A percentile compares a stretch with the other conserved stretches of the same genome.
Conservation (phyloP, 2,329 filamentous ascomycete genomes). For the Arthrobotrys megalospora region DNA sequence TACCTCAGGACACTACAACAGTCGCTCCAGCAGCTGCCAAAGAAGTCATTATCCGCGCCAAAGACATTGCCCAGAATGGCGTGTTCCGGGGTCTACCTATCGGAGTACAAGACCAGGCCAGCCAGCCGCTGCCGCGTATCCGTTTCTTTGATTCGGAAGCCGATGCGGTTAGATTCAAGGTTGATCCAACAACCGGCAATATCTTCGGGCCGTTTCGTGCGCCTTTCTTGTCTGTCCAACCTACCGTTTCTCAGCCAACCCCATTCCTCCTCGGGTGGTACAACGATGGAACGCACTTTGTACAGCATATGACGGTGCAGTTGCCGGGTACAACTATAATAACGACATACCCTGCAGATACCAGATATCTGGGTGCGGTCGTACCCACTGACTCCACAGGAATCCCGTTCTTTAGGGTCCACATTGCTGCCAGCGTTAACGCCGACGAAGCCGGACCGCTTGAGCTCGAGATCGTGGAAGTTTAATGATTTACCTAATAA, state of each 20-base stretch:
- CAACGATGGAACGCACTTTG: not conserved
- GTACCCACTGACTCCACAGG: too few relatives aligned
- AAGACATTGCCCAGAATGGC: not conserved
- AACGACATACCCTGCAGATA: not conserved
- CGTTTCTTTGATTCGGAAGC: not conserved
- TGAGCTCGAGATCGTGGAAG: not conserved
- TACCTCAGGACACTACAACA: conserved; percentile 6
- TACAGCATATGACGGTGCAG: not conserved
- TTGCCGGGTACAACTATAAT: not conserved
- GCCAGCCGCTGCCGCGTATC: conserved; percentile 8
- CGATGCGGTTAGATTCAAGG: conserved; percentile 3
- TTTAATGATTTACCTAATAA: not conserved
- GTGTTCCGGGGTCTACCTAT: not conserved
- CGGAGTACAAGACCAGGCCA: not conserved
- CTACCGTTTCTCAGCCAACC: not conserved
- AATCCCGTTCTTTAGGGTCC: not conserved
- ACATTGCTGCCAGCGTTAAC: not conserved
- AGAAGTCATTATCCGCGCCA: conserved; percentile 18
- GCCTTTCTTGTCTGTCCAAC: not conserved
- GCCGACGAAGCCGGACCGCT: not conserved
- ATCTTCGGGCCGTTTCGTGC: not conserved
- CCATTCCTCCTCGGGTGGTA: not conserved
- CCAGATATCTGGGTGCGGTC: not conserved
- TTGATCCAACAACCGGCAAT: not conserved
- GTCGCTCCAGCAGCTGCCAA: conserved; percentile 12